Evolutionary conservation across 2,329 filamentous ascomycete genomes (phyloP).

Genomic region (Fusarium liriodendri): DNA sequence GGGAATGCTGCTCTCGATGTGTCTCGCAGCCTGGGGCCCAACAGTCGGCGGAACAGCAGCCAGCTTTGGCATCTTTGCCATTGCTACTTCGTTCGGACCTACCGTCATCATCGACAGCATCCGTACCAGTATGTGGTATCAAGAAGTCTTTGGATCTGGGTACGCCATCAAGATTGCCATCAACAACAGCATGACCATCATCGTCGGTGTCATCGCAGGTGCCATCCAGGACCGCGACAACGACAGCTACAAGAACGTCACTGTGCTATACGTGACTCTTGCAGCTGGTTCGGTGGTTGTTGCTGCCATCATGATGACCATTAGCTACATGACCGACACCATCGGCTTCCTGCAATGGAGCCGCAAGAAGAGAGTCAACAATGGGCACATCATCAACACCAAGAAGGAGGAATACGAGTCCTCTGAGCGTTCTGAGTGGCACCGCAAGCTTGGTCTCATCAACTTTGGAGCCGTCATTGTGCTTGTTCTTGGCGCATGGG

Average conservation of each 20-base stretch:
- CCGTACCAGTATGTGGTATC: slow-evolving; percentile 69
- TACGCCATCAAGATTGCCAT: slow-evolving; percentile 71
- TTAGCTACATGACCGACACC: slow-evolving; percentile 53
- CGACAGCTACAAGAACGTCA: slow-evolving; percentile 66
- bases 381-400: slow-evolving; percentile 56
- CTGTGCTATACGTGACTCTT: slow-evolving; percentile 66
- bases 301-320: slow-evolving; percentile 51
- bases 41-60: slow-evolving; percentile 65
- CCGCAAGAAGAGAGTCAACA: slow-evolving; percentile 61
- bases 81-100: slow-evolving; percentile 66
- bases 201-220: slow-evolving; percentile 67
- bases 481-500: slow-evolving; percentile 63
- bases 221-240: slow-evolving; percentile 68
- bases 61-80: slow-evolving; percentile 69
- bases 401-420: slow-evolving; percentile 55
- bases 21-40: slow-evolving; percentile 62
- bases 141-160: slow-evolving; percentile 69
- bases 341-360: slow-evolving; percentile 68
- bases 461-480: slow-evolving; percentile 58
- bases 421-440: slow-evolving; percentile 49
- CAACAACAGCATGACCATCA: slow-evolving; percentile 73
- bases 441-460: slow-evolving; percentile 53
- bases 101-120: slow-evolving; percentile 71
- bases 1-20: slow-evolving; percentile 65
- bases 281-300: slow-evolving; percentile 62